These are phyloP conservation scores for Thalassiosira profunda DNA, from an alignment of 108 stramenopile species.

Conservation along the genomic window DNA sequence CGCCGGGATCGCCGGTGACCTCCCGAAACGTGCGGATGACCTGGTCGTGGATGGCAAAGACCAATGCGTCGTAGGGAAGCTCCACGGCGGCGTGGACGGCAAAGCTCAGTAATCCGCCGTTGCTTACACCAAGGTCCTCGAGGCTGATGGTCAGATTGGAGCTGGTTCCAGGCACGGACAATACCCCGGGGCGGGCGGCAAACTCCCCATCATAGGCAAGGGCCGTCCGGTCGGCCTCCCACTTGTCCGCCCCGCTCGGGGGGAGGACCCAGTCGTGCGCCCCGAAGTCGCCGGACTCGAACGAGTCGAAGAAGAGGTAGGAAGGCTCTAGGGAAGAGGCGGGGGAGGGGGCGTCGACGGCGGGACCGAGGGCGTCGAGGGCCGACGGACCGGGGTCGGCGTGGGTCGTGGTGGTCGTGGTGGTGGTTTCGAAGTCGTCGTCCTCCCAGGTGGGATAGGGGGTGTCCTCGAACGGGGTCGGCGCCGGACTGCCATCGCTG, in stretches of 20 bases:
- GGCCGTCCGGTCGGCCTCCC: slow-evolving; percentile 43
- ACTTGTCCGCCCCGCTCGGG: slow-evolving; percentile 10
- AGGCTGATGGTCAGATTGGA: slow-evolving; percentile 31
- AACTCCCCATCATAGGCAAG: slow-evolving; percentile 21
- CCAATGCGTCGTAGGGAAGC: slow-evolving; percentile 32
- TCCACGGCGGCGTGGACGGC: slow-evolving; percentile 33
- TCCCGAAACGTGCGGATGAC: slow-evolving; percentile 25
- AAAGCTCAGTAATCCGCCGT: slow-evolving; percentile 33
- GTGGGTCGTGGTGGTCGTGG: background rate
- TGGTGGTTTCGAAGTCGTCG: background rate
- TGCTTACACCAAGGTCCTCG: slow-evolving; percentile 5
- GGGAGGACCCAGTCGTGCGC: slow-evolving; percentile 12
- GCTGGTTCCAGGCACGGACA: background rate
- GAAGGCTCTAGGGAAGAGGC: too few species aligned
- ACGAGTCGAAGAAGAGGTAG: slow-evolving; percentile 31
- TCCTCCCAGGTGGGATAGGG: slow-evolving; percentile 9
- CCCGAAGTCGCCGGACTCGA: slow-evolving; percentile 32
- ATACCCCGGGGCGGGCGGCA: slow-evolving; percentile 34
- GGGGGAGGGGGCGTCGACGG: too few species aligned
- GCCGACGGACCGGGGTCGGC: too few species aligned
- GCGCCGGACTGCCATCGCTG: too few species aligned
- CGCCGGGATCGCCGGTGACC: slow-evolving; percentile 23
- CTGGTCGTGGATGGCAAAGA: slow-evolving; percentile 26
- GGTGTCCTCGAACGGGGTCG: background rate
- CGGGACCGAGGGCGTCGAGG: too few species aligned